A percentile compares a stretch with the other conserved stretches of the same genome.
phyloP scores from a whole-genome alignment of 2,329 filamentous ascomycete species.

The Ambrosiella cleistominuta region DNA sequence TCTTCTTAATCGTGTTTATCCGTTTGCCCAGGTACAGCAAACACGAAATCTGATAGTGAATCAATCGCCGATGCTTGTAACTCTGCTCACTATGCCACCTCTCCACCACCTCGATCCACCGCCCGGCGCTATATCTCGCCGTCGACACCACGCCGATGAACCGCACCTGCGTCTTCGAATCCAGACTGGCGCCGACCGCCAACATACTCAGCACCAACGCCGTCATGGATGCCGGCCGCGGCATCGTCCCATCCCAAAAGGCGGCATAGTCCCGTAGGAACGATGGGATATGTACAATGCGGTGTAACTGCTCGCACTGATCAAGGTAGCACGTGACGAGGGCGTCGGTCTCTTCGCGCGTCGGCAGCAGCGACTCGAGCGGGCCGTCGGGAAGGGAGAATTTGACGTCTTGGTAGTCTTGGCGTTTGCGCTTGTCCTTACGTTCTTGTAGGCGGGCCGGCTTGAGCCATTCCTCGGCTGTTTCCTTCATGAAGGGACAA shows the following conservation, averaged over 20 bases:
- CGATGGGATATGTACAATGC: constrained; percentile 41
- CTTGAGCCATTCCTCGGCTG: constrained; percentile 41
- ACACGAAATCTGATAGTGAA: constrained; percentile 43
- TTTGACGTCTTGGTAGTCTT: constrained; percentile 32
- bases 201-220: constrained; percentile 42
- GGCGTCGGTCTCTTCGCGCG: constrained; percentile 30
- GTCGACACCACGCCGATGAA: constrained; percentile 39
- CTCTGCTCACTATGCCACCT: constrained; percentile 37
- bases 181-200: constrained; percentile 39
- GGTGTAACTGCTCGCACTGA: constrained; percentile 37
- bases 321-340: constrained; percentile 34
- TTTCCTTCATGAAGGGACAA: constrained; percentile 44
- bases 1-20: constrained; percentile 47
- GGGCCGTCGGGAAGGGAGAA: constrained; percentile 30
- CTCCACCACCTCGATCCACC: constrained; percentile 39
- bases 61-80: constrained; percentile 41
- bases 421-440: constrained; percentile 37
- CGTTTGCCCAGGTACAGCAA: constrained; percentile 43
- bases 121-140: constrained; percentile 35
- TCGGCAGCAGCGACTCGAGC: constrained; percentile 33
- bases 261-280: constrained; percentile 37
- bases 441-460: constrained; percentile 37
- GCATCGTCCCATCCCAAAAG: constrained; percentile 27
- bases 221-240: constrained; percentile 35
- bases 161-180: constrained; percentile 32